These are phyloP conservation scores for Magnaporthiopsis incrustans DNA, from an alignment of 2,329 filamentous ascomycete species.

Conservation along the genomic window DNA sequence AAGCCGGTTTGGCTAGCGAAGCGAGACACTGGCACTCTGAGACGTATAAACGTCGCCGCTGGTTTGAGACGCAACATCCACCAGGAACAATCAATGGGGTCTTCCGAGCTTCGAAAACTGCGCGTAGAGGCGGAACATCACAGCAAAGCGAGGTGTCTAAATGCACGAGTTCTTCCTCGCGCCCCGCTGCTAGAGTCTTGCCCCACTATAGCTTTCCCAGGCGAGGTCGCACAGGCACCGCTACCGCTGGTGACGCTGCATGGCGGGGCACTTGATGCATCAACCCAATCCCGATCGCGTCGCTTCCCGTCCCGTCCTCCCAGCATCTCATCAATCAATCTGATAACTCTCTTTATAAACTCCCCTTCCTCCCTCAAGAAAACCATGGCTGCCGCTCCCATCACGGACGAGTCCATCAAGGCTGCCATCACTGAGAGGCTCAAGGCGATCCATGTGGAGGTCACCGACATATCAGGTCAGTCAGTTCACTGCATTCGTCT, in stretches of 20 bases:
- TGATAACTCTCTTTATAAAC: slow-evolving; percentile 7
- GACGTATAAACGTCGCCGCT: not conserved
- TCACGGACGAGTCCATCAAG: slow-evolving; percentile 67
- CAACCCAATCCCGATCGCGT: not conserved
- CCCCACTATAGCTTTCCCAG: not conserved
- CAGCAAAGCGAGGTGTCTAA: too few species aligned
- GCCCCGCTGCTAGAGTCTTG: too few species aligned
- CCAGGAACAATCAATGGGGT: not conserved
- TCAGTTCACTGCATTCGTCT: slow-evolving; percentile 29
- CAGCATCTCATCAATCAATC: slow-evolving; percentile 13
- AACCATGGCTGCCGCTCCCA: slow-evolving; percentile 46
- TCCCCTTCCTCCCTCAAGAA: not conserved
- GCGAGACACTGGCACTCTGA: not conserved
- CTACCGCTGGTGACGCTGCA: not conserved
- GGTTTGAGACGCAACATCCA: not conserved
- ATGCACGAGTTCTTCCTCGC: not conserved
- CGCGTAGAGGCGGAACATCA: not conserved
- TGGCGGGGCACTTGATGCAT: not conserved
- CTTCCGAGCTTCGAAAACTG: not conserved
- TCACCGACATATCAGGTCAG: slow-evolving; percentile 89
- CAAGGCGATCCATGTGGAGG: slow-evolving; percentile 70
- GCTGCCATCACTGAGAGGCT: slow-evolving; percentile 62
- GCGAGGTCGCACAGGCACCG: too few species aligned
- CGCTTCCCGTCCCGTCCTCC: too few species aligned
- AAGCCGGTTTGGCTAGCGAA: not conserved